Percentiles rank a stretch among this genome's conserved stretches.
These are phyloP conservation scores for Talaromyces ruber DNA, from an alignment of 495 filamentous ascomycete species.

Conservation along the genomic window DNA sequence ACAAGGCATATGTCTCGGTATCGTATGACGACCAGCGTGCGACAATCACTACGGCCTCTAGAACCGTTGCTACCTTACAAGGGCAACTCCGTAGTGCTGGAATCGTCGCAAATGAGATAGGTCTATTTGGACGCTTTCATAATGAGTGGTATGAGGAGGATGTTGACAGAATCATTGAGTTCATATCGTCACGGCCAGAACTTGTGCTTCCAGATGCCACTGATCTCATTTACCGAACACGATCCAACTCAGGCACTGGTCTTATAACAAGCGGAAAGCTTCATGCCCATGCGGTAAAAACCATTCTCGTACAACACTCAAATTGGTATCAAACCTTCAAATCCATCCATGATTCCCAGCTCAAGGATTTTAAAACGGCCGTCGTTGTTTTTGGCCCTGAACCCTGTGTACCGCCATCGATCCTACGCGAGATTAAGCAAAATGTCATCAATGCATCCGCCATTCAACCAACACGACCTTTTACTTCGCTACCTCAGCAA, in stretches of 20 bases:
- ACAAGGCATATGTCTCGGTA: constrained; percentile 10
- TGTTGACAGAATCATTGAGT: constrained; percentile 8
- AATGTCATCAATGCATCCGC: constrained; percentile 19
- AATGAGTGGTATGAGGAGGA: constrained; percentile 10
- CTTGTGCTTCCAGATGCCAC: constrained; percentile 32
- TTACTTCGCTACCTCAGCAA: background rate
- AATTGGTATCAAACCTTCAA: constrained; percentile 31
- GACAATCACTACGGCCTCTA: constrained; percentile 17
- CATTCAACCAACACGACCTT: background rate
- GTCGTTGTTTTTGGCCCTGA: constrained; percentile 35
- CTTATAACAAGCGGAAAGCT: constrained; percentile 14
- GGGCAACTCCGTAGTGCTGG: constrained; percentile 26
- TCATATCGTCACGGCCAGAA: constrained; percentile 15
- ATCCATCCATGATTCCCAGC: constrained; percentile 7
- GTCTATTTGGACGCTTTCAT: constrained; percentile 29
- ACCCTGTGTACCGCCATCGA: constrained; percentile 28
- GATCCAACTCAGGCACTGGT: constrained; percentile 18
- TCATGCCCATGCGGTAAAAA: constrained; percentile 22
- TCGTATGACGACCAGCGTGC: constrained; percentile 11
- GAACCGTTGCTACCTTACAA: constrained; percentile 14
- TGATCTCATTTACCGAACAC: constrained; percentile 17
- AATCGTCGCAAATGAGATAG: constrained; percentile 22
- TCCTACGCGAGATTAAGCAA: constrained; percentile 15
- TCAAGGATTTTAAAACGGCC: constrained; percentile 8
- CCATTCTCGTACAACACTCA: constrained; percentile 32